Evolutionary conservation across 2,329 filamentous ascomycete species (phyloP), one percentile per base, ranked within the genome.

Genomic region (Lasiodiplodia hormozganensis): DNA sequence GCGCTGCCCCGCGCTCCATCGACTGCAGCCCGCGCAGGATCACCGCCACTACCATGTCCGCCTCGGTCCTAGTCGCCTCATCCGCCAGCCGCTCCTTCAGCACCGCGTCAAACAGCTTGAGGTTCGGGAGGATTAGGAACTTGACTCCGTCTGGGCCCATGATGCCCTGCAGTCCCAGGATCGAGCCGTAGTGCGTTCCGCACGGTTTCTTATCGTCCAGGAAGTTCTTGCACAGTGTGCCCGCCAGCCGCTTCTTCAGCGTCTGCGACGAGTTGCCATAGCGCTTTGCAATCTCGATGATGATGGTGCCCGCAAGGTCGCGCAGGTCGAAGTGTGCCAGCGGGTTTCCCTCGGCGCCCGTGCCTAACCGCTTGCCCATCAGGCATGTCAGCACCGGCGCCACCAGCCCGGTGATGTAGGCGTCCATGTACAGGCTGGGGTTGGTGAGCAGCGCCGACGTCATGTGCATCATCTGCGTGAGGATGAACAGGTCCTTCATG

Each of bases 161-260:
- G 28, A 96, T 90, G 1, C 90, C 89, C 2, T 90, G 86, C 2
- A 99, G 84, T 1, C 94, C 95, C 36, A 90, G 87, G 25, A 99
- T 86, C 7, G 95, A 93, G 54, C 96, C 96, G 77, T 96, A 99
- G 75, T 97, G 92, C 1, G 95, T 91, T 1, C 92, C 89, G 0
- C 94, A 87, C 0, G 94, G 90, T 76, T 94, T 93, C 53, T 90
- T 89, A 0, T 93, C 92, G 75, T 97, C 94, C 36, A 99, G 87
- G 79, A 97, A 95, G 74, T 92, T 90, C 81, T 97, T 97, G 40
- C 98, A 87, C 75, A 94, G 97, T 0, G 94, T 96, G n/a, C 96
- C 88, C 4, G 94, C 94, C 36, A 99, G 90, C 71, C 96, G 92
- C 2, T 94, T 90, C 68, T 94, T 93, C 31, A 98, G 87, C 16